Evolutionary conservation across 768 basidiomycete species (phyloP).

Genomic region (Tephrocybe sp.): DNA sequence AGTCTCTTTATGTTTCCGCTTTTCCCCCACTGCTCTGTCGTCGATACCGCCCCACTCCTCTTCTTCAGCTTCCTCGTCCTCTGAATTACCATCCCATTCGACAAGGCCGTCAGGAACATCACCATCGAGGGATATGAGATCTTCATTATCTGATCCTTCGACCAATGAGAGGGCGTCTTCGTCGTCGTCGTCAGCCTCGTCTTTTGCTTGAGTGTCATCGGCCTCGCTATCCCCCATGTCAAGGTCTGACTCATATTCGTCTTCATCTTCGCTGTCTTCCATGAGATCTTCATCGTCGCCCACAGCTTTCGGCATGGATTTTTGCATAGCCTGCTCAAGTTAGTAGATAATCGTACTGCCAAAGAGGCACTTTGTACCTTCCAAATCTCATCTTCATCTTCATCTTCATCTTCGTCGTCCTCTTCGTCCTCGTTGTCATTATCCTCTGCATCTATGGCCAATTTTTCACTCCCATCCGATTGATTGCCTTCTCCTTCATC

Average conservation of each 20-base stretch:
- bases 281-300: conserved; percentile 47
- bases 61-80: conserved; percentile 37
- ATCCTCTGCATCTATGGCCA: conserved; percentile 32
- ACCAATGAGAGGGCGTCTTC: conserved; percentile 51
- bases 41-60: conserved; percentile 58
- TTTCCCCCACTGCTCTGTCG: conserved; percentile 31
- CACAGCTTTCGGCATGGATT: conserved; percentile 65
- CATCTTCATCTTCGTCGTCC: too few relatives aligned
- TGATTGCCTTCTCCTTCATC: conserved; percentile 30
- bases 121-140: conserved; percentile 56
- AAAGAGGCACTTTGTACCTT: conserved; percentile 50
- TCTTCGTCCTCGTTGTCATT: conserved; percentile 32
- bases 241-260: conserved; percentile 26
- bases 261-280: conserved; percentile 31
- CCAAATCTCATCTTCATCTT: conserved; percentile 79
- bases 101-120: conserved; percentile 57
- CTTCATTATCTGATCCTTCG: conserved; percentile 71
- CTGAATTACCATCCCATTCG: conserved; percentile 58
- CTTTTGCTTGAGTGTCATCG: conserved; percentile 18
- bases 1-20: conserved; percentile 43
- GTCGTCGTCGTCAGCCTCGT: conserved; percentile 35
- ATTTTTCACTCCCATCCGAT: conserved; percentile 43
- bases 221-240: conserved; percentile 30
- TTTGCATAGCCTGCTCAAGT: conserved; percentile 74
- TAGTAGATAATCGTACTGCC: neutral